Conservation (phyloP, 1,284 basidiomycete species). For the Rhodotorula sp. region DNA sequence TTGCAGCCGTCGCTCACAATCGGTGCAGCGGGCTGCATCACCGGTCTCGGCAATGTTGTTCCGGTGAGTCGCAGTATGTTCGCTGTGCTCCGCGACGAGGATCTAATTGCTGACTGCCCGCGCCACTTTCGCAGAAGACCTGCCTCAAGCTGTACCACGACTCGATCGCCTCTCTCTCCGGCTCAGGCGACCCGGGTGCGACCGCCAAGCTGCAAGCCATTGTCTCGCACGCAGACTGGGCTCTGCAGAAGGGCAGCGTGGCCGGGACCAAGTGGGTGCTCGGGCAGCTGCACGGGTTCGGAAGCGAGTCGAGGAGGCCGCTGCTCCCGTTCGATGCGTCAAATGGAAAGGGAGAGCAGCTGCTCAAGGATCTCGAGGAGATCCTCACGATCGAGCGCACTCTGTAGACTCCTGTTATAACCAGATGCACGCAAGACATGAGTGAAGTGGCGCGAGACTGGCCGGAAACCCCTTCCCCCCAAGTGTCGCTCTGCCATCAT, state of each 20-base stretch:
- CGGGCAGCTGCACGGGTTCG: constrained; percentile 21
- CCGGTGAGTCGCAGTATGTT: constrained; percentile 20
- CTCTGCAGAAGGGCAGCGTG: constrained; percentile 29
- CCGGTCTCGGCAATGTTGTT: constrained; percentile 33
- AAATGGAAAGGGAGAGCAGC: constrained; percentile 18
- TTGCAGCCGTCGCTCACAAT: constrained; percentile 30
- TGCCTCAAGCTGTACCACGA: constrained; percentile 33
- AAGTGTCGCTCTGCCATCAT: too few relatives aligned
- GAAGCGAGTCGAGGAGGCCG: constrained; percentile 34
- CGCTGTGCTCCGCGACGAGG: fast-evolving
- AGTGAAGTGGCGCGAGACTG: too few relatives aligned
- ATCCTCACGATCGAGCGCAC: constrained; percentile 29
- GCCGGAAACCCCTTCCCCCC: too few relatives aligned
- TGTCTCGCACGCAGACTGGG: constrained; percentile 36
- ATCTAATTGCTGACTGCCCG: background rate
- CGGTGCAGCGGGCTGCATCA: constrained; percentile 36
- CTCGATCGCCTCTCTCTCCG: constrained; percentile 28
- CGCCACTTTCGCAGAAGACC: constrained; percentile 23
- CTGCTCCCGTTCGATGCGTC: constrained; percentile 25
- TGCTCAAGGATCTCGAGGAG: constrained; percentile 30
- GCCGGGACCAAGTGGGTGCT: constrained; percentile 31
- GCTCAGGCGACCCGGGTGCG: background rate
- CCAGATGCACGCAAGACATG: too few relatives aligned
- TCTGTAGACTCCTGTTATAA: background rate
- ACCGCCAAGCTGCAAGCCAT: constrained; percentile 17